Evolutionary conservation across 176 grass and related monocot genomes (phyloP), one percentile per base, ranked within the genome.

Genomic region (Musa acuminata): DNA sequence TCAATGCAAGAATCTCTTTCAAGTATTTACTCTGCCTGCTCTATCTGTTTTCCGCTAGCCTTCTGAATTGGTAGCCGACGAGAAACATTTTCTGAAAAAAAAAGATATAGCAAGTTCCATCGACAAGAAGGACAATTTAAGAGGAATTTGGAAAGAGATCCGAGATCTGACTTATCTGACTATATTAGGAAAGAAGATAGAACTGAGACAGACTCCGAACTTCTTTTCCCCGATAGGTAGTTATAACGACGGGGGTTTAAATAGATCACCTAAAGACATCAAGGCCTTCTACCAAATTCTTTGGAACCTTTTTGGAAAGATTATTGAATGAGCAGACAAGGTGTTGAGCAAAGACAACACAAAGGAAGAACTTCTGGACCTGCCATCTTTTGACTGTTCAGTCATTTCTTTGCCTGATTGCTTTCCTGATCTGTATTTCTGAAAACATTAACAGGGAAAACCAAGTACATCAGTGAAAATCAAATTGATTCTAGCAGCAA

Each of bases 361-460:
- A 81, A 35, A 82, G 10, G 53, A 24, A 84, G 60, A 50, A 5
- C 74, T 26, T 55, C 1, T 26, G 81, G 73, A 87, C 74, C 64
- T 87, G 95, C 96, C 91, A 85, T 99, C 91, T 95, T 94, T 94
- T 52, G 96, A 87, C 81, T 87, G 84, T 73, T 95, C 96, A 23
- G 72, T 78, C 60, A 80, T 87, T 70, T 99, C 96, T 76, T 95
- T 95, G 53, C 84, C 91, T 58, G 96, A 86, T 77, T 95, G 96
- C 80, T 99, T 99, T 12, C 91, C 91, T 71, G 95, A 77, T 86
- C 96, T 91, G 74, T 99, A 99, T 86, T 99, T 99, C 96, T 99
- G 84, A 82, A 6, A 79, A 64, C 17, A 20, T 27, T 72, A 80
- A 64, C 43, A 19, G 50, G 52, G 71, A 53, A 76, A 69, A 71